Conservation (phyloP, 176 grass and related monocot genomes). For the Zizania latifolia region DNA sequence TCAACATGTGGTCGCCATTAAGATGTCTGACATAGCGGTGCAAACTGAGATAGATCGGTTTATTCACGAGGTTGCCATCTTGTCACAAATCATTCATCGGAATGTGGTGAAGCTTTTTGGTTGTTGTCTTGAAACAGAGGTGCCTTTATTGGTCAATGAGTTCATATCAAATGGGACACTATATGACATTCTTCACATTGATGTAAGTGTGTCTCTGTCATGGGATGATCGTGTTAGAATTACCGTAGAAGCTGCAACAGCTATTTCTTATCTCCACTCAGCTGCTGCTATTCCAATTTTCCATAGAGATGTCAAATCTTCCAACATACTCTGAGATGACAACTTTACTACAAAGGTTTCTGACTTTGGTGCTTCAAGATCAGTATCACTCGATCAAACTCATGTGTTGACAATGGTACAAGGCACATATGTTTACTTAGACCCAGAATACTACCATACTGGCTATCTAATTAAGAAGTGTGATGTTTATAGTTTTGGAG, state of each 20-base stretch:
- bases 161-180: constrained; percentile 50
- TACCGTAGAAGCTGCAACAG: constrained; percentile 26
- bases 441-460: constrained; percentile 41
- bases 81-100: constrained; percentile 44
- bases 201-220: not conserved
- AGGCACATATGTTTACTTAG: constrained; percentile 52
- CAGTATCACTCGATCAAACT: constrained; percentile 30
- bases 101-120: no score
- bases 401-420: constrained; percentile 47
- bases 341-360: constrained; percentile 32
- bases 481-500: constrained; percentile 50
- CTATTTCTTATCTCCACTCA: constrained; percentile 47
- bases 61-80: constrained; percentile 43
- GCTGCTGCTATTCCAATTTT: constrained; percentile 27
- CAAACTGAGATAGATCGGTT: constrained; percentile 39
- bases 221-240: constrained; percentile 32
- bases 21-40: constrained; percentile 36
- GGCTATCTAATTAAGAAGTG: constrained; percentile 42
- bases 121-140: constrained; percentile 41
- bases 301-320: constrained; percentile 46
- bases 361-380: constrained; percentile 53
- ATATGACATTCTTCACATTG: not conserved
- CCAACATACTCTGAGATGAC: constrained; percentile 39
- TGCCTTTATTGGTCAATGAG: constrained; percentile 50
- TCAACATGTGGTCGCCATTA: no score